Conservation (phyloP, 139 green algal genomes). For the Closterium sp. region DNA sequence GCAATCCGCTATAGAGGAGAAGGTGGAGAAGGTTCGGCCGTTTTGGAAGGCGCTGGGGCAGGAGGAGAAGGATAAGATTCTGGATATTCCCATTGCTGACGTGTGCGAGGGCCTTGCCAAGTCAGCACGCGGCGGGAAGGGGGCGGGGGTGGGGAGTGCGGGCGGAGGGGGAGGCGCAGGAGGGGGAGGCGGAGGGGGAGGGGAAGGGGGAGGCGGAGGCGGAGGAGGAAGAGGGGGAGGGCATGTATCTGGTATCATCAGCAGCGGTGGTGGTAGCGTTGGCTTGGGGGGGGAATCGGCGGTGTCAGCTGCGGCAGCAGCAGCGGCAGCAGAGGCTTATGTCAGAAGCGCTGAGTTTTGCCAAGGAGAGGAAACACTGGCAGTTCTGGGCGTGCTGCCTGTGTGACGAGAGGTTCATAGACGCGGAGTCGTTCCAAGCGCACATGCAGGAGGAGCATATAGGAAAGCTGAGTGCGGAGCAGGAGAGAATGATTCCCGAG, state of each 20-base stretch:
- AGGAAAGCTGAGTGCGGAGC: constrained; percentile 21
- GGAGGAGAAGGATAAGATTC: constrained; percentile 3
- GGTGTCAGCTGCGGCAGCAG: not conserved
- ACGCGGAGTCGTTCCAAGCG: not conserved
- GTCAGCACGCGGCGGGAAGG: not conserved
- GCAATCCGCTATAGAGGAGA: constrained; percentile 3
- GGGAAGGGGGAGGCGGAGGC: not conserved
- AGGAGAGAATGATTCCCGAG: constrained; percentile 16
- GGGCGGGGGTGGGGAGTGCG: not conserved
- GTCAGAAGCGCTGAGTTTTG: constrained; percentile 21
- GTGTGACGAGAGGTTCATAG: constrained; percentile 23
- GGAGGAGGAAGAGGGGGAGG: not conserved
- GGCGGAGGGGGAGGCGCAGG: not conserved
- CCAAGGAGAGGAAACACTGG: constrained; percentile 28
- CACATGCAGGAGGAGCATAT: constrained; percentile 22
- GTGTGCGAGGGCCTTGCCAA: constrained; percentile 1
- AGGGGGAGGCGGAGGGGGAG: not conserved
- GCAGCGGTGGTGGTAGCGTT: not conserved
- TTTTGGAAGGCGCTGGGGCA: constrained; percentile 8
- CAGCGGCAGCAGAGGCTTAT: not conserved
- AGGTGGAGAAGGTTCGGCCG: constrained; percentile 4
- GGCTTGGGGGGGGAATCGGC: not conserved
- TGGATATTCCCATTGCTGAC: constrained; percentile 23
- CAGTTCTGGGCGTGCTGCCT: constrained; percentile 29
- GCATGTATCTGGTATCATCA: not conserved